Conservation (phyloP, 2,329 filamentous ascomycete genomes). For the Colletotrichum orbiculare region DNA sequence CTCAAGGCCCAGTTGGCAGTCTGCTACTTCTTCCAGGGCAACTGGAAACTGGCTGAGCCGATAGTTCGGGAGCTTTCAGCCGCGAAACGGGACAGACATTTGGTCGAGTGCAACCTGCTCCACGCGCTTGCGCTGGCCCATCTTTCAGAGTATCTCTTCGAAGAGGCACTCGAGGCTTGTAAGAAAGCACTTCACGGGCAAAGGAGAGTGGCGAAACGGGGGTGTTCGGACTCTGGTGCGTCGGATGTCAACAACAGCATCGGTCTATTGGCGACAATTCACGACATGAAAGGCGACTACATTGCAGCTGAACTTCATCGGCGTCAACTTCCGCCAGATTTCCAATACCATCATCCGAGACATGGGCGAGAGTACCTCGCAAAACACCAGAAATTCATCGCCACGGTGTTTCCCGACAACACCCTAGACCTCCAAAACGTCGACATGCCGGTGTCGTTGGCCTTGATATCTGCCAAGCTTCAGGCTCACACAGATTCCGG, state of each 20-base stretch:
- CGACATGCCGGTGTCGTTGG: neutral
- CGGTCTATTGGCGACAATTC: constrained; percentile 41
- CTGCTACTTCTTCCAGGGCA: constrained; percentile 40
- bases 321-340: constrained; percentile 29
- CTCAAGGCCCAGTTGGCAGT: constrained; percentile 40
- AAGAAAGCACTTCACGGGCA: constrained; percentile 34
- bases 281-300: constrained; percentile 40
- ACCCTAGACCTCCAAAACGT: neutral
- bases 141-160: constrained; percentile 39
- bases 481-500: neutral
- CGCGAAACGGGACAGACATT: constrained; percentile 31
- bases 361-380: neutral
- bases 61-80: constrained; percentile 35
- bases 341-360: constrained; percentile 6
- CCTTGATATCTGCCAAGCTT: neutral
- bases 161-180: constrained; percentile 40
- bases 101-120: constrained; percentile 40
- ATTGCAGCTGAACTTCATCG: constrained; percentile 40
- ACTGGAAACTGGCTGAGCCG: constrained; percentile 39
- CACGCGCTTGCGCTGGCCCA: constrained; percentile 40
- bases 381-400: neutral
- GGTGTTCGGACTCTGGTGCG: constrained; percentile 6
- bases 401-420: neutral
- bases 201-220: constrained; percentile 38
- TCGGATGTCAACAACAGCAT: constrained; percentile 39